Percentiles rank a stretch among this genome's conserved stretches.
phyloP scores from a whole-genome alignment of 768 basidiomycete species.

The Russula foetens region DNA sequence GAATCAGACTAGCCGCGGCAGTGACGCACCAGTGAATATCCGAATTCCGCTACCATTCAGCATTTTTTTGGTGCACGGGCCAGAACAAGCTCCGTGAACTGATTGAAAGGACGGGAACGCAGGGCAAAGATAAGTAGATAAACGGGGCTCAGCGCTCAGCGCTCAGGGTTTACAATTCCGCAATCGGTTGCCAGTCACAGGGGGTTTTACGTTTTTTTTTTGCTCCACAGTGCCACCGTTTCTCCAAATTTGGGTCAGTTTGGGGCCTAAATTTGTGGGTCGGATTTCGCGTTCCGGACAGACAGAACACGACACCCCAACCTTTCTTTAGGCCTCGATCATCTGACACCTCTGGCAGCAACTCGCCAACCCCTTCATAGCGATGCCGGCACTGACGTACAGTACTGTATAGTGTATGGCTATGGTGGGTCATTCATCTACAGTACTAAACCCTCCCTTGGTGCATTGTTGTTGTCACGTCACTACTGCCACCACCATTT shows the following conservation, averaged over 20 bases:
- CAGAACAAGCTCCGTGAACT: constrained; percentile 24
- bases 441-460: no score
- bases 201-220: background rate
- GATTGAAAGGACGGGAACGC: background rate
- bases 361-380: background rate
- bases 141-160: no score
- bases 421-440: background rate
- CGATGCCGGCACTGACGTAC: background rate
- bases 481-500: background rate
- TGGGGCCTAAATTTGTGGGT: background rate
- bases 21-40: constrained; percentile 45
- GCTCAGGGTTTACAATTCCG: no score
- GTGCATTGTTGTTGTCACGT: background rate
- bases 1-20: background rate
- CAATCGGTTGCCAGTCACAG: background rate
- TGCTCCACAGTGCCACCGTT: background rate
- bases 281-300: no score
- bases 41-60: constrained; percentile 51
- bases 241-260: constrained; percentile 8
- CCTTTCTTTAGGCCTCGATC: background rate
- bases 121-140: no score
- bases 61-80: constrained; percentile 30
- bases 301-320: no score
- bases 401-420: background rate
- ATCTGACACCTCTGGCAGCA: background rate